Conservation (phyloP, 2,329 filamentous ascomycete species). For the Colletotrichum incanum region DNA sequence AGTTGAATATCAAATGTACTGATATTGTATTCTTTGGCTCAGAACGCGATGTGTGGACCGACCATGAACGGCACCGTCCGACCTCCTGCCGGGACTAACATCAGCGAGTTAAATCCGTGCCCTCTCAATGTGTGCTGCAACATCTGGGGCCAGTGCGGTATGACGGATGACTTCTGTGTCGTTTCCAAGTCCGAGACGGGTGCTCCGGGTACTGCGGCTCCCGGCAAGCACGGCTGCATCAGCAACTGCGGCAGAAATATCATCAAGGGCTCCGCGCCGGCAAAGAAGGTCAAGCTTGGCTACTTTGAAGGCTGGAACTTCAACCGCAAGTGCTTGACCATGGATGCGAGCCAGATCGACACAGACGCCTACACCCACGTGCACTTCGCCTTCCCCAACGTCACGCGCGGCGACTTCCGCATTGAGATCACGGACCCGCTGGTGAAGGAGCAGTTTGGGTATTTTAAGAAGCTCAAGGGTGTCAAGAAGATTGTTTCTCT, state of each 20-base stretch:
- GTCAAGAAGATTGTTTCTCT: too few relatives aligned
- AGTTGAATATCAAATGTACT: neutral
- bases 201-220: conserved; percentile 54
- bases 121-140: conserved; percentile 52
- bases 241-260: conserved; percentile 57
- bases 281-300: conserved; percentile 46
- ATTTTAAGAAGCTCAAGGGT: too few relatives aligned
- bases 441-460: too few relatives aligned
- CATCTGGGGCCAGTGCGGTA: conserved; percentile 63
- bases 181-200: conserved; percentile 48
- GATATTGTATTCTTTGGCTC: neutral
- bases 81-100: conserved; percentile 43
- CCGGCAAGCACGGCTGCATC: conserved; percentile 55
- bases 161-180: conserved; percentile 60
- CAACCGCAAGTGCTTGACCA: conserved; percentile 51
- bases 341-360: conserved; percentile 46
- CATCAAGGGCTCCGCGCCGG: conserved; percentile 46
- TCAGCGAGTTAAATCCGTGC: conserved; percentile 50
- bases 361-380: conserved; percentile 47
- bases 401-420: conserved; percentile 44
- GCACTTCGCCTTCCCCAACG: conserved; percentile 52
- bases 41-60: conserved; percentile 54
- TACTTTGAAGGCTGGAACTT: conserved; percentile 56
- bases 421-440: too few relatives aligned
- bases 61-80: conserved; percentile 49